Evolutionary conservation across 352 stramenopile species (phyloP).

Genomic region (Phytophthora podocarpi): DNA sequence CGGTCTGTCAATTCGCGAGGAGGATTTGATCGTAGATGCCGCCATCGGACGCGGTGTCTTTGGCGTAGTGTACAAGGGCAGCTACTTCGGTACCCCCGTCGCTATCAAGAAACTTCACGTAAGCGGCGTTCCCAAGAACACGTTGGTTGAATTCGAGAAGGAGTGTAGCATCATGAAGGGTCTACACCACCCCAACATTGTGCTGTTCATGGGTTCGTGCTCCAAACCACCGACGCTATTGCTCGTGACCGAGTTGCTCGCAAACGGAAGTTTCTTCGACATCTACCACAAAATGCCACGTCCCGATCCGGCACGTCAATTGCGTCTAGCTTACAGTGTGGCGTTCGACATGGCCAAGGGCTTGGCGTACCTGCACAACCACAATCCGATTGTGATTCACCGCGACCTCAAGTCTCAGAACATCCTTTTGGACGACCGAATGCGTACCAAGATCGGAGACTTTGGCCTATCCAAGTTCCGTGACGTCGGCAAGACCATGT

Average conservation of each 20-base stretch:
- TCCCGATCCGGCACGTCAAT: slow-evolving; percentile 54
- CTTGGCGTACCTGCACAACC: slow-evolving; percentile 97
- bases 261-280: slow-evolving; percentile 87
- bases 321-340: slow-evolving; percentile 78
- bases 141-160: slow-evolving; percentile 82
- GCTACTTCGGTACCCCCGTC: slow-evolving; percentile 83
- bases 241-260: slow-evolving; percentile 94
- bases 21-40: slow-evolving; percentile 74
- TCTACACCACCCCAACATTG: slow-evolving; percentile 97
- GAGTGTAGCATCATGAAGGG: slow-evolving; percentile 88
- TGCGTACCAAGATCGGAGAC: slow-evolving; percentile 86
- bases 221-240: slow-evolving; percentile 95
- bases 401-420: slow-evolving; percentile 87
- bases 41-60: slow-evolving; percentile 82
- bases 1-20: slow-evolving; percentile 77
- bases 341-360: slow-evolving; percentile 92
- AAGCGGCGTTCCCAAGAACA: slow-evolving; percentile 82
- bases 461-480: slow-evolving; percentile 87
- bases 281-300: slow-evolving; percentile 85
- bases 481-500: slow-evolving; percentile 88
- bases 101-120: slow-evolving; percentile 88
- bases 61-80: slow-evolving; percentile 83
- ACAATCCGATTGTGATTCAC: slow-evolving; percentile 98
- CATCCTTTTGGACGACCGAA: slow-evolving; percentile 82
- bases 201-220: slow-evolving; percentile 98